A percentile compares a stretch with the other conserved stretches of the same genome.
phyloP scores from a whole-genome alignment of 306 rosid species.

The Prunus mongolica region DNA sequence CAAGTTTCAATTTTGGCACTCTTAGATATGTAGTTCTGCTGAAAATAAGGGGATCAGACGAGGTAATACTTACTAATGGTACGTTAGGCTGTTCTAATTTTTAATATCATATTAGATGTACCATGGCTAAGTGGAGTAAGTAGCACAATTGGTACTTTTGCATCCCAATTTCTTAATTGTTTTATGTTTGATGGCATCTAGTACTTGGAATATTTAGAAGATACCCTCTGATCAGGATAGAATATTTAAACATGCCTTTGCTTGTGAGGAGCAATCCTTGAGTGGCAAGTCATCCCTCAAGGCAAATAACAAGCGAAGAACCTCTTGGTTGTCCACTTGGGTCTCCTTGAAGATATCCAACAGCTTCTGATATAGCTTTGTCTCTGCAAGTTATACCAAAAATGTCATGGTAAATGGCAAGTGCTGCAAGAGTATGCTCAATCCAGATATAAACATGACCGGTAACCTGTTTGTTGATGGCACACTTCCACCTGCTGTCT shows the following conservation, averaged over 20 bases:
- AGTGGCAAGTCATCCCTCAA: conserved; percentile 46
- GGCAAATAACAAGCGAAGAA: conserved; percentile 47
- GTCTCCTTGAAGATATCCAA: conserved; percentile 27
- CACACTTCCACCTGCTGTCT: conserved; percentile 31
- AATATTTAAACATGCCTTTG: conserved; percentile 28
- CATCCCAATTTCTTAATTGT: not conserved
- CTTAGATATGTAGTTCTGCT: not conserved
- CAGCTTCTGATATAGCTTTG: conserved; percentile 39
- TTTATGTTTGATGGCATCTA: not conserved
- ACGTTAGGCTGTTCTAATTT: too few species aligned
- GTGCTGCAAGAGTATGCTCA: not conserved
- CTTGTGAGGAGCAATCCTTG: conserved; percentile 40
- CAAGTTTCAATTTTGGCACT: not conserved
- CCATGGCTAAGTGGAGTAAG: not conserved
- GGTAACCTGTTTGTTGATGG: conserved; percentile 26
- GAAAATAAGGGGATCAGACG: not conserved
- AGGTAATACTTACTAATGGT: not conserved
- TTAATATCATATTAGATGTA: not conserved
- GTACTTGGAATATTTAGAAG: not conserved
- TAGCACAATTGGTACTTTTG: not conserved
- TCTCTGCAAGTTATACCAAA: conserved; percentile 36
- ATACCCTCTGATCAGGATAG: not conserved
- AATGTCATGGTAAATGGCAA: not conserved
- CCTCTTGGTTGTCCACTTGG: conserved; percentile 48
- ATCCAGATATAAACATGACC: not conserved